These are phyloP conservation scores for Trichoderma breve DNA, from an alignment of 2,329 filamentous ascomycete species.

Conservation along the genomic window DNA sequence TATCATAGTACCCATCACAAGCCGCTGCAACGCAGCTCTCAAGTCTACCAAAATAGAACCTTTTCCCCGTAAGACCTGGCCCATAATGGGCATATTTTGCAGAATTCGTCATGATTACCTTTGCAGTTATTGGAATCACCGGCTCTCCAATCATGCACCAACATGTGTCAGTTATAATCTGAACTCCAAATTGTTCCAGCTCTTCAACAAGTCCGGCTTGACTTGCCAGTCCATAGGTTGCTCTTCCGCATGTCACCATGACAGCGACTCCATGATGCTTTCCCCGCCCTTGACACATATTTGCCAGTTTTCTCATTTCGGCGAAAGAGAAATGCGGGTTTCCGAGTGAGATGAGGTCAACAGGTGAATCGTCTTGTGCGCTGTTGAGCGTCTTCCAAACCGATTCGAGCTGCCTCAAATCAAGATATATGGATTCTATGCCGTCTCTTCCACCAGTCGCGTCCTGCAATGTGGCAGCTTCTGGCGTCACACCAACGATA, in stretches of 20 bases:
- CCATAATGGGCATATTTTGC: slow-evolving; percentile 48
- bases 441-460: neutral
- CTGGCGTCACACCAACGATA: slow-evolving; percentile 40
- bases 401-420: neutral
- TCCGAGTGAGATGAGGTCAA: slow-evolving; percentile 43
- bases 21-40: slow-evolving; percentile 27
- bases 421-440: neutral
- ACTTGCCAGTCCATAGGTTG: slow-evolving; percentile 13
- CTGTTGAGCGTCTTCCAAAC: slow-evolving; percentile 23
- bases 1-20: slow-evolving; percentile 12
- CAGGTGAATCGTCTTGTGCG: slow-evolving; percentile 15
- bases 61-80: slow-evolving; percentile 26
- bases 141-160: slow-evolving; percentile 48
- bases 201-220: slow-evolving; percentile 31
- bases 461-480: slow-evolving; percentile 27
- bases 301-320: slow-evolving; percentile 36
- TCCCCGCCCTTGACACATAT: slow-evolving; percentile 28
- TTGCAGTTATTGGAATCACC: slow-evolving; percentile 30
- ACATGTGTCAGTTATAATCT: slow-evolving; percentile 44
- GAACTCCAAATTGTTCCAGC: slow-evolving; percentile 38
- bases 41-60: slow-evolving; percentile 29
- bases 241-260: slow-evolving; percentile 23
- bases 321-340: slow-evolving; percentile 44
- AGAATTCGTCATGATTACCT: slow-evolving; percentile 44
- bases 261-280: slow-evolving; percentile 25